Evolutionary conservation across 176 grass and related monocot species (phyloP), one percentile per base, ranked within the genome.

Genomic region (Poa pratensis): DNA sequence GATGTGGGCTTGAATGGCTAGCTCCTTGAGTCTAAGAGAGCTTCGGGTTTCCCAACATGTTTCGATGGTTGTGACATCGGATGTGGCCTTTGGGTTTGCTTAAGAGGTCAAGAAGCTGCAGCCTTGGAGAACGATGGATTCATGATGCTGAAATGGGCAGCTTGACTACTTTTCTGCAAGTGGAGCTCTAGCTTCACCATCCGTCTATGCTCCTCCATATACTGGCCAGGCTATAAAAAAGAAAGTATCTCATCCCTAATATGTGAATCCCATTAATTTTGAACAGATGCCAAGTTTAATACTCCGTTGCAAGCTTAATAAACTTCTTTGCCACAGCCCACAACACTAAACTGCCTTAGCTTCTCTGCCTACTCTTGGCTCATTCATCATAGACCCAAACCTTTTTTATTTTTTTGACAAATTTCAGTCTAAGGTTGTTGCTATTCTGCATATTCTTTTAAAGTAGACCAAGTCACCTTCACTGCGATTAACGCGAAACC

Each of bases 211-310:
- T 93, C 90, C 53, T 91, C 87, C 15, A 87, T 68, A 86, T 85
- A 90, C 75, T 98, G 93, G 64, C 89, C 89, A 81, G 87, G 86
- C 96, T 98, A 88, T 50, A 87, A 26, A 75, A 79, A 57, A 81
- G 73, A 82, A 69, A 88, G 78, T 79, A 84, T 79, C 63, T 37
- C 34, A 40, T 85, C 68, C 88, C 75, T 20, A 63, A 71, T 62
- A 18, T 10, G 6, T 5, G 22, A 86, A 37, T 9, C 26, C n/a
- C 3, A 5, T 82, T 58, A 46, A 45, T 45, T 46, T 59, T 40
- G 18, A 45, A 45, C 9, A 45, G 9, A 1, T 12, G 9, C 12
- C 43, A 45, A 45, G 43, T 45, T 45, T 45, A 45, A 10, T 11
- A 45, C n/a, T 76, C 35, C 4, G 35, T 37, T 37, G 5, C 35